phyloP scores from a whole-genome alignment of 2,329 filamentous ascomycete species.

The Aspergillus pseudonomiae region DNA sequence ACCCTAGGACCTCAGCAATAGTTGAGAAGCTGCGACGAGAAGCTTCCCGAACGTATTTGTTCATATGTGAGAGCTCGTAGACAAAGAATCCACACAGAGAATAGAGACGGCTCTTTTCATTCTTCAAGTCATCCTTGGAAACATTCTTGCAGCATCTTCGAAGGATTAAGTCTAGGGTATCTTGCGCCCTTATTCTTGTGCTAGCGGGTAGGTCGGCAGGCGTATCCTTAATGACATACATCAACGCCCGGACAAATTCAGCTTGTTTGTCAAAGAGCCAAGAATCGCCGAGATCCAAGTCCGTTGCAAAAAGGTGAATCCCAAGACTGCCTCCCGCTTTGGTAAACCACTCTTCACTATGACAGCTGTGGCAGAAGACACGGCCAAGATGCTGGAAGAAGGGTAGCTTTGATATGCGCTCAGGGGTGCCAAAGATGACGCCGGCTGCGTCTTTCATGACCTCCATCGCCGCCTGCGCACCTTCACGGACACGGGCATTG shows the following conservation, averaged over 20 bases:
- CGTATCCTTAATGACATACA: conserved; percentile 99
- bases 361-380: conserved; percentile 90
- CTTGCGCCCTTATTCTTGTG: conserved; percentile 79
- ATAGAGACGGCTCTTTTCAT: conserved; percentile 67
- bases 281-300: conserved; percentile 77
- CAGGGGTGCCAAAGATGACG: conserved; percentile 76
- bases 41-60: conserved; percentile 87
- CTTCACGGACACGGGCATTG: conserved; percentile 74
- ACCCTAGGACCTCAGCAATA: conserved; percentile 75
- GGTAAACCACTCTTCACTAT: conserved; percentile 98
- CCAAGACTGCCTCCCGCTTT: conserved; percentile 91
- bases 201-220: conserved; percentile 89
- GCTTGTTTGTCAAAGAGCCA: conserved; percentile 84
- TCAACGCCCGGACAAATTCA: conserved; percentile 86
- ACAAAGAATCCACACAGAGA: conserved; percentile 84
- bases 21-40: conserved; percentile 79
- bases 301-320: conserved; percentile 83
- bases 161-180: conserved; percentile 79
- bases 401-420: conserved; percentile 72
- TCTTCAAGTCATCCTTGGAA: conserved; percentile 76
- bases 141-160: conserved; percentile 76
- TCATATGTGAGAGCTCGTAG: conserved; percentile 90
- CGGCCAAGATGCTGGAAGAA: conserved; percentile 84
- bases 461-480: conserved; percentile 76
- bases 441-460: conserved; percentile 76